Evolutionary conservation across 306 rosid species (phyloP).

Genomic region (Malus fusca): DNA sequence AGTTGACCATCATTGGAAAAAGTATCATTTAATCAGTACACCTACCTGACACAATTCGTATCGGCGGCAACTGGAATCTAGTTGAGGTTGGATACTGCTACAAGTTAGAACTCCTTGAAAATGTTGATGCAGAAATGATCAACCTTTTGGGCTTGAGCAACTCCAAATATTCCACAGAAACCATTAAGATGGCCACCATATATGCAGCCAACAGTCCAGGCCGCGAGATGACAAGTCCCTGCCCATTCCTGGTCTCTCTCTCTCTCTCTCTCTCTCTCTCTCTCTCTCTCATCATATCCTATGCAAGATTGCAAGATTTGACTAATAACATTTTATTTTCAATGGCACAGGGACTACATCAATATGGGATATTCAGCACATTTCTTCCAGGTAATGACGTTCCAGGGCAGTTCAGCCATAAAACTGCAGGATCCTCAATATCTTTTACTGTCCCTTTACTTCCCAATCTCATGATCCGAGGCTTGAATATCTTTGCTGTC

Average conservation of each 20-base stretch:
- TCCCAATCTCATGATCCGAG: neutral
- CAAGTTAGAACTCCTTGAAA: neutral
- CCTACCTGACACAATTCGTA: too few relatives aligned
- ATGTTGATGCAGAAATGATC: neutral
- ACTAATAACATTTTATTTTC: neutral
- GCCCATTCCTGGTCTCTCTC: neutral
- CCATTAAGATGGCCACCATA: neutral
- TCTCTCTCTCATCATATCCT: neutral
- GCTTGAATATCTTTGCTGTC: neutral
- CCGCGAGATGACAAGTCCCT: too few relatives aligned
- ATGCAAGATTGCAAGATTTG: neutral
- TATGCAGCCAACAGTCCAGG: too few relatives aligned
- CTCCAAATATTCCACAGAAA: neutral
- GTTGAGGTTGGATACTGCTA: rapidly evolving
- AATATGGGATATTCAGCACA: neutral
- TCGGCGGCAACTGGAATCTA: too few relatives aligned
- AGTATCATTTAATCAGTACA: neutral
- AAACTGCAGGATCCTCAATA: neutral
- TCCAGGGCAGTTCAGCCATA: neutral
- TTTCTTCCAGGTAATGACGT: neutral
- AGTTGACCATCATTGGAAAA: neutral
- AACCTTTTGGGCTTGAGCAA: neutral
- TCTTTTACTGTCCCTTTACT: neutral
- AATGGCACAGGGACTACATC: neutral
- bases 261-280: neutral